Evolutionary conservation across 192 early-diverging fungal species (phyloP), one percentile per base, ranked within the genome.

Genomic region (Coemansia brasiliensis): DNA sequence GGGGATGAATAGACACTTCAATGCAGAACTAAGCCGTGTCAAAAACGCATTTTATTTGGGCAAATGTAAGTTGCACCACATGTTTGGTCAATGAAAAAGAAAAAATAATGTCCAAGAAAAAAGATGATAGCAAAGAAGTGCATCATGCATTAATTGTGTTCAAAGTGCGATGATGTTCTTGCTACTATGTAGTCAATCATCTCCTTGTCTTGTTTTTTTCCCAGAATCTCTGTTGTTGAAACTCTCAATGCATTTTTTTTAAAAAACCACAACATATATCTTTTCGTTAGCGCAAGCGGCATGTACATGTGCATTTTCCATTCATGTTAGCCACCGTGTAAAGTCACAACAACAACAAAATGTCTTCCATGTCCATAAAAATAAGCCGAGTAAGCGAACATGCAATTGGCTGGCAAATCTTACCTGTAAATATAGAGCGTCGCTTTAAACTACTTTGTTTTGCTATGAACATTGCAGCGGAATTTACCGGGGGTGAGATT

Each of bases 291-390:
- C 35, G 52, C 52, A 53, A 22, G 52, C 52, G 2, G 52, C 52
- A 32, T 53, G 52, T 53, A 53, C 52, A 53, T 53, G 52, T 53
- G 52, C 52, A 53, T 37, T 21, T 39, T 35, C 37, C 52, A 53
- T 53, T 53, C 35, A 53, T 53, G 52, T 53, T 53, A 53, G 52
- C 52, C 52, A 53, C 52, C 37, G 52, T 39, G 52, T 53, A 24
- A 39, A 39, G 37, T n/a, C 35, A 24, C 9, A 39, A 38, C 52
- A 39, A 25, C 22, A 26, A 48, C 26, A 25, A 48, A 48, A 15
- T 8, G 18, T 20, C 35, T n/a, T 32, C 26, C 49, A 32, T 51
- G n/a, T 32, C 13, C 3, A 35, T 35, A 35, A 35, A 35, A 2
- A 35, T 10, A 35, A 35, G 32, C 32, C 32, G 32, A 35, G 32